Evolutionary conservation across 1,284 basidiomycete genomes (phyloP).

Genomic region (Tilletiaria anomala): DNA sequence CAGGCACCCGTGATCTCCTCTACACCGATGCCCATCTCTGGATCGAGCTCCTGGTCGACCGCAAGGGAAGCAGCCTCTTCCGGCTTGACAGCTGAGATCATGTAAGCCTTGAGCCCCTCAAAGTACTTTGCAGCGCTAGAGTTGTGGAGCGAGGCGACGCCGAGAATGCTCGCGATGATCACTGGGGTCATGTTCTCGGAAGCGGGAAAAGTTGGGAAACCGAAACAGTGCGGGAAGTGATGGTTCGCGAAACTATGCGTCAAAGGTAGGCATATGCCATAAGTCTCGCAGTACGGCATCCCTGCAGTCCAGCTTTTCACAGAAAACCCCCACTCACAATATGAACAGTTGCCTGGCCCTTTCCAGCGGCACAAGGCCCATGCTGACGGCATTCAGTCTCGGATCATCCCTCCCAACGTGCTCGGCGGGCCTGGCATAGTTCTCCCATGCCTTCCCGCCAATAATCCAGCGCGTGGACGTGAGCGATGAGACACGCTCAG

Average conservation of each 20-base stretch:
- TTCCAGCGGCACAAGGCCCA: slow-evolving; percentile 23
- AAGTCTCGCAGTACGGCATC: background rate
- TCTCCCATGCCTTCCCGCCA: no score
- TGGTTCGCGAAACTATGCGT: slow-evolving; percentile 14
- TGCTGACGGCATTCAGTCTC: slow-evolving; percentile 22
- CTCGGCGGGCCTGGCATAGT: slow-evolving; percentile 13
- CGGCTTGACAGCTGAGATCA: slow-evolving; percentile 13
- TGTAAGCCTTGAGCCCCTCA: no score
- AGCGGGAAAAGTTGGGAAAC: slow-evolving; percentile 26
- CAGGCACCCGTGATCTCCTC: slow-evolving; percentile 33
- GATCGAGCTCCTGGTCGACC: slow-evolving; percentile 16
- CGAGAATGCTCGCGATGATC: slow-evolving; percentile 26
- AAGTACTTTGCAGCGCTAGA: slow-evolving; percentile 13
- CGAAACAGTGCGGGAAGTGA: slow-evolving; percentile 26
- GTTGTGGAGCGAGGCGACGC: slow-evolving; percentile 24
- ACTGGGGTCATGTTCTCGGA: slow-evolving; percentile 28
- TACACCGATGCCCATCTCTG: slow-evolving; percentile 30
- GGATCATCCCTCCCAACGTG: slow-evolving; percentile 24
- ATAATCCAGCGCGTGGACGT: no score
- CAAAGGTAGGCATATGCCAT: background rate
- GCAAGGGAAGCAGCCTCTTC: slow-evolving; percentile 16
- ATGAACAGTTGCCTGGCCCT: slow-evolving; percentile 20
- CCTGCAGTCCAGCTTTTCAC: background rate
- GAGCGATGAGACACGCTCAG: no score
- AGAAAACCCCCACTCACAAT: slow-evolving; percentile 6